These are phyloP conservation scores for Trichoderma virens DNA, from an alignment of 495 filamentous ascomycete genomes.

Conservation along the genomic window DNA sequence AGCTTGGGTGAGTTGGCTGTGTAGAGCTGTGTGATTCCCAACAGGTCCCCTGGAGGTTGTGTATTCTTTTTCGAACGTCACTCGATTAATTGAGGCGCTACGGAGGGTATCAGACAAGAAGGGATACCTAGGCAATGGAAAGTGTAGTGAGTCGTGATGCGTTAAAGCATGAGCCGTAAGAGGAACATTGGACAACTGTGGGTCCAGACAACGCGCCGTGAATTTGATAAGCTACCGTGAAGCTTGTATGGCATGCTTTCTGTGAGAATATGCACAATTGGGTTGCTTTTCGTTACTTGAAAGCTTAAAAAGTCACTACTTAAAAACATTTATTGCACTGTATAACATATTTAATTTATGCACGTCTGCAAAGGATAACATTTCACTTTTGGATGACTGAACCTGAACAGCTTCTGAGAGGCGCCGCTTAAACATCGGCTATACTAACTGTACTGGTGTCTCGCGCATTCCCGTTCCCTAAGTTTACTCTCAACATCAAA, in stretches of 20 bases:
- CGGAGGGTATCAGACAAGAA: too few species aligned
- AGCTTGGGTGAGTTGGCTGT: background rate
- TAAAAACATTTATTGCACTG: too few species aligned
- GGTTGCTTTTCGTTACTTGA: too few species aligned
- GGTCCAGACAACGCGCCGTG: background rate
- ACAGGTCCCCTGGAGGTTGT: background rate
- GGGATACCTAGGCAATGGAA: too few species aligned
- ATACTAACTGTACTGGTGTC: background rate
- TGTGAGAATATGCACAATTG: background rate
- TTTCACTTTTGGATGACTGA: background rate
- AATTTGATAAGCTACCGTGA: background rate
- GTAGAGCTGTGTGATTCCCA: background rate
- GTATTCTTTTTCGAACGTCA: too few species aligned
- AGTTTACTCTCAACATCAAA: background rate
- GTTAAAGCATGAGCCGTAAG: too few species aligned
- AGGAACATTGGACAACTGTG: background rate
- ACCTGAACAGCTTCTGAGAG: background rate
- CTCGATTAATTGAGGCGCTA: too few species aligned
- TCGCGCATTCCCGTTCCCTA: background rate
- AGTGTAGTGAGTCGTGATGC: too few species aligned
- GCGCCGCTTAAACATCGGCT: slow-evolving; percentile 1
- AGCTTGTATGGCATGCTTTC: background rate
- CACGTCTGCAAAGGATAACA: background rate
- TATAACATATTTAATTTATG: background rate
- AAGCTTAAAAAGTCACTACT: too few species aligned